A percentile compares a stretch with the other conserved stretches of the same genome.
phyloP scores from a whole-genome alignment of 805 yeast species.

The Teunomyces gatunensis region DNA sequence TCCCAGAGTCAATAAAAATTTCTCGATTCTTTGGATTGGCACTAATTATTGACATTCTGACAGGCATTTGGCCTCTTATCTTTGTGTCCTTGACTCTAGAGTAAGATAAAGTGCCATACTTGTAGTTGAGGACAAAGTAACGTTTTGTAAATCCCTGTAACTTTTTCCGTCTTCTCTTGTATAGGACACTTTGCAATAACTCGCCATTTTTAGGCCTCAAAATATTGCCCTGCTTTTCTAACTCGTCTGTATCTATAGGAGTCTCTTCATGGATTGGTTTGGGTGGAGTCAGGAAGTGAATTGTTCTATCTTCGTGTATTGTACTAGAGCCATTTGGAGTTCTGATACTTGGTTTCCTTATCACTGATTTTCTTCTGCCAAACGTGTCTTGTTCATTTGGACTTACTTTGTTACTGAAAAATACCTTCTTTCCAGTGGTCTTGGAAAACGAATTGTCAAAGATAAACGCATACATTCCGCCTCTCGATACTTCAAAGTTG shows the following conservation, averaged over 20 bases:
- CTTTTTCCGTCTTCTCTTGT: slow-evolving; percentile 78
- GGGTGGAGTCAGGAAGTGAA: background rate
- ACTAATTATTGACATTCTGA: slow-evolving; percentile 75
- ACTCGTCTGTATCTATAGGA: slow-evolving; percentile 1
- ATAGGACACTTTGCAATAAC: slow-evolving; percentile 71
- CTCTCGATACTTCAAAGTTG: slow-evolving; percentile 51
- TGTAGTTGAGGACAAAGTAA: slow-evolving; percentile 78
- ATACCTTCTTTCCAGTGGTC: slow-evolving; percentile 75
- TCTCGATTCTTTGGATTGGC: slow-evolving; percentile 67
- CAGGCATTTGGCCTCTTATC: slow-evolving; percentile 89
- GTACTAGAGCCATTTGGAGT: background rate
- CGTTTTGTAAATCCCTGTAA: slow-evolving; percentile 85
- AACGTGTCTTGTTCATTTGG: background rate
- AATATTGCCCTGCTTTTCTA: slow-evolving; percentile 10
- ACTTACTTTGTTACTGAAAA: slow-evolving; percentile 48
- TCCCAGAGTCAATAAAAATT: slow-evolving; percentile 86
- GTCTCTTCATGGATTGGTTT: slow-evolving; percentile 7
- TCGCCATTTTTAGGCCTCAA: slow-evolving; percentile 58
- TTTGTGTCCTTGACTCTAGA: slow-evolving; percentile 70
- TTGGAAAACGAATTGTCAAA: slow-evolving; percentile 91
- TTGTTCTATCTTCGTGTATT: background rate
- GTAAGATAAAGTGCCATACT: slow-evolving; percentile 80
- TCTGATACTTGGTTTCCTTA: background rate
- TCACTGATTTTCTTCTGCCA: background rate
- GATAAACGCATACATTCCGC: slow-evolving; percentile 81